Conservation (phyloP, 2,329 filamentous ascomycete species). For the Xylariaceae sp. region DNA sequence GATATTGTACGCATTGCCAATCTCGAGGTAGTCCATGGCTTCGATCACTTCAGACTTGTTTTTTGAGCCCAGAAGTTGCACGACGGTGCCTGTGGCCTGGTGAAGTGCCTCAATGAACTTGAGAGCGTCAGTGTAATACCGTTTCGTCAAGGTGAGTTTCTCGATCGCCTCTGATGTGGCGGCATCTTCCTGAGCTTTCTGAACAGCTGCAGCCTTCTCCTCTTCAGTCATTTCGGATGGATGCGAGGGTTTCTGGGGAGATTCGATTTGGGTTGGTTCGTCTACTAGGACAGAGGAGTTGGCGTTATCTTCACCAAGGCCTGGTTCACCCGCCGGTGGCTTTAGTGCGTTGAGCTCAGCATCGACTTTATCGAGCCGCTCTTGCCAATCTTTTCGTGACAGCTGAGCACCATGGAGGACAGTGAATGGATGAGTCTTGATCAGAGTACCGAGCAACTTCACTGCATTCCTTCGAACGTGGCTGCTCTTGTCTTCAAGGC, state of each 20-base stretch:
- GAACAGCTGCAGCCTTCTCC: conserved; percentile 66
- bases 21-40: conserved; percentile 96
- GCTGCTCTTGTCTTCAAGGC: conserved; percentile 95
- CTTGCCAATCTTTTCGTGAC: conserved; percentile 79
- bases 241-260: conserved; percentile 54
- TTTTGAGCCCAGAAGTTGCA: conserved; percentile 83
- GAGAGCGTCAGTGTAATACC: conserved; percentile 91
- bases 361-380: conserved; percentile 77
- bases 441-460: conserved; percentile 80
- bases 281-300: conserved; percentile 73
- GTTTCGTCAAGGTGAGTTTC: conserved; percentile 79
- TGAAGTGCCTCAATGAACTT: conserved; percentile 92
- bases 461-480: conserved; percentile 94
- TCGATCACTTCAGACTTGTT: conserved; percentile 99
- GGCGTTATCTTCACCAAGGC: conserved; percentile 63
- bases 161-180: conserved; percentile 85
- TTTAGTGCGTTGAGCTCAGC: conserved; percentile 76
- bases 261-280: conserved; percentile 78
- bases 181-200: conserved; percentile 80
- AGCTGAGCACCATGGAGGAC: conserved; percentile 87
- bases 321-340: conserved; percentile 69
- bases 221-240: conserved; percentile 67
- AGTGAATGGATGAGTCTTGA: conserved; percentile 92
- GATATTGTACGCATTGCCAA: conserved; percentile 93
- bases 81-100: conserved; percentile 73